phyloP scores from a whole-genome alignment of 192 early-diverging fungal genomes.

The Umbelopsis sp. region DNA sequence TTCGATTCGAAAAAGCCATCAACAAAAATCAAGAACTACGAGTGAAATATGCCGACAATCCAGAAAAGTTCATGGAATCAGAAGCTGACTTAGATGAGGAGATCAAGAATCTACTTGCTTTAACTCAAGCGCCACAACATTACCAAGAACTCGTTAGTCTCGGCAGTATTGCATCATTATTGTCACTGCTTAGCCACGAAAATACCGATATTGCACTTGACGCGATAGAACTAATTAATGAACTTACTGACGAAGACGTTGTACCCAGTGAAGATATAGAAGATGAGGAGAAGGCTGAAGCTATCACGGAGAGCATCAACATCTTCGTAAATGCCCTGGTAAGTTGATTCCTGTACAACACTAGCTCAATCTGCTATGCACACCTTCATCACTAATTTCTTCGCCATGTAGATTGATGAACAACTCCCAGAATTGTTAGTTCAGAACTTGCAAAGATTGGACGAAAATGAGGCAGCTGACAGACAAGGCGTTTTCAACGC shows the following conservation, averaged over 20 bases:
- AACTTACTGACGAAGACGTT: slow-evolving; percentile 91
- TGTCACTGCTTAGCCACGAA: slow-evolving; percentile 85
- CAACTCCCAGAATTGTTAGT: slow-evolving; percentile 77
- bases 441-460: slow-evolving; percentile 75
- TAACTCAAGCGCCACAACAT: slow-evolving; percentile 80
- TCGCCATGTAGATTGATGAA: slow-evolving; percentile 45
- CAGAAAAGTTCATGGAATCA: slow-evolving; percentile 87
- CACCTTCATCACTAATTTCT: not conserved
- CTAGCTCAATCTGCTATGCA: not conserved
- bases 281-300: slow-evolving; percentile 61
- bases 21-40: slow-evolving; percentile 88
- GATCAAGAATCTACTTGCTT: slow-evolving; percentile 71
- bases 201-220: slow-evolving; percentile 92
- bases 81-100: slow-evolving; percentile 94
- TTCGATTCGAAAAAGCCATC: slow-evolving; percentile 84
- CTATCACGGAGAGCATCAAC: slow-evolving; percentile 56
- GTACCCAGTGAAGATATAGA: slow-evolving; percentile 55
- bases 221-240: slow-evolving; percentile 84
- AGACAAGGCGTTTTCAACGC: slow-evolving; percentile 85
- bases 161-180: slow-evolving; percentile 60
- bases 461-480: slow-evolving; percentile 78
- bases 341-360: not conserved
- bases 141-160: slow-evolving; percentile 76
- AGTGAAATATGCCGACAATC: slow-evolving; percentile 74
- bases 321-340: slow-evolving; percentile 70